A percentile compares a stretch with the other conserved stretches of the same genome.
phyloP scores from a whole-genome alignment of 441 rosid genomes.

The Metrosideros polymorpha region DNA sequence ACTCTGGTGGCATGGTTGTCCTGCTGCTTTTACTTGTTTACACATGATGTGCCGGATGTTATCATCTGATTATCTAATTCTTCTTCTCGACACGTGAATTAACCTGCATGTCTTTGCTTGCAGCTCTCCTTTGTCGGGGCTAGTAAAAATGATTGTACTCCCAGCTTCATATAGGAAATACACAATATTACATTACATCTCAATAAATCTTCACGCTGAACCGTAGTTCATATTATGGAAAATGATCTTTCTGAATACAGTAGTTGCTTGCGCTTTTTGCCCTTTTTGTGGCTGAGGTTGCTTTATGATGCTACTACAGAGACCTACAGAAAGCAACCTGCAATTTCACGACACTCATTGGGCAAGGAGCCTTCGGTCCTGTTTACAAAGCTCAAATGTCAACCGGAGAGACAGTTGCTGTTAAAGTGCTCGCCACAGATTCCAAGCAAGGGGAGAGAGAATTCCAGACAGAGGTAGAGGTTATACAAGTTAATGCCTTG shows the following conservation, averaged over 20 bases:
- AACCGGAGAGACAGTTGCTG: slow-evolving; percentile 87
- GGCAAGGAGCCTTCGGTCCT: slow-evolving; percentile 98
- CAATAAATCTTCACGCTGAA: neutral
- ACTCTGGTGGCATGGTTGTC: neutral
- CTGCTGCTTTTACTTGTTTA: neutral
- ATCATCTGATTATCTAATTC: neutral
- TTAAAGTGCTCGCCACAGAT: slow-evolving; percentile 90
- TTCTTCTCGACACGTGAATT: neutral
- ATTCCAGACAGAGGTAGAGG: slow-evolving; percentile 85
- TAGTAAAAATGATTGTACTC: neutral
- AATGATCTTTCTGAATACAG: neutral
- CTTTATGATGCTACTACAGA: slow-evolving; percentile 32
- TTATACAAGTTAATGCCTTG: neutral
- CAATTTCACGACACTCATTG: slow-evolving; percentile 84
- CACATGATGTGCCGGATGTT: neutral
- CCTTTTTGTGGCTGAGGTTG: neutral
- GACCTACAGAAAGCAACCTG: slow-evolving; percentile 91
- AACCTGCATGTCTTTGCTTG: neutral
- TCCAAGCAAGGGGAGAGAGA: slow-evolving; percentile 98
- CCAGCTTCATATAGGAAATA: neutral
- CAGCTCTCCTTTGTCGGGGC: neutral
- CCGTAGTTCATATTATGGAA: neutral
- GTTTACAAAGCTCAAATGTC: slow-evolving; percentile 96
- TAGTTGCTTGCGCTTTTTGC: neutral
- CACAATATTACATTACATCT: neutral